These are phyloP conservation scores for Aspergillus fructus DNA, from an alignment of 2,329 filamentous ascomycete genomes.

Conservation along the genomic window DNA sequence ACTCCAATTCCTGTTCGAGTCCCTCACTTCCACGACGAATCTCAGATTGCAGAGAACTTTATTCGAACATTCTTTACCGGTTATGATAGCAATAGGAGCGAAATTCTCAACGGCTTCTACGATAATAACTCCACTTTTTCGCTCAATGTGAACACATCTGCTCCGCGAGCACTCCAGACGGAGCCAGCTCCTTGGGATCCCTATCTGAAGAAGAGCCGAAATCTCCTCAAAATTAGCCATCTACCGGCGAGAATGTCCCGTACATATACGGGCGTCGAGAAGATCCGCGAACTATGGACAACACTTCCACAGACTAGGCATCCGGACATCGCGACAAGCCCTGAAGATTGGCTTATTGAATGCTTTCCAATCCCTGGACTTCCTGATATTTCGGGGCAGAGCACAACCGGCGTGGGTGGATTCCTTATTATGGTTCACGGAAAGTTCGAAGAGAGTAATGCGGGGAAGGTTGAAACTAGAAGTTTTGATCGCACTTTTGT, in stretches of 20 bases:
- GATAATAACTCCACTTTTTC: conserved; percentile 75
- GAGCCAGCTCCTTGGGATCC: conserved; percentile 59
- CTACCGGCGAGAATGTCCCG: conserved; percentile 63
- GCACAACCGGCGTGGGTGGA: conserved; percentile 68
- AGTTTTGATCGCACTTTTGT: conserved; percentile 82
- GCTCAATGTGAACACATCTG: conserved; percentile 66
- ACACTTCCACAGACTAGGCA: conserved; percentile 72
- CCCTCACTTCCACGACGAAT: conserved; percentile 72
- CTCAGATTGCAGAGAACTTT: conserved; percentile 72
- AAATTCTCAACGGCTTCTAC: conserved; percentile 67
- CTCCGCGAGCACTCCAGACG: conserved; percentile 54
- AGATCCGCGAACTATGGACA: conserved; percentile 69
- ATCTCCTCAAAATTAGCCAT: conserved; percentile 68
- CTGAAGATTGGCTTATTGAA: conserved; percentile 78
- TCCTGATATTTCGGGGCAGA: conserved; percentile 66
- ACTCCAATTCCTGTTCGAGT: conserved; percentile 62
- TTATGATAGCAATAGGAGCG: conserved; percentile 70
- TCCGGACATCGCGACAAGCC: conserved; percentile 65
- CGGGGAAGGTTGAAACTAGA: conserved; percentile 60
- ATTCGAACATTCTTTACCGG: conserved; percentile 70
- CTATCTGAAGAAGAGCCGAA: conserved; percentile 77
- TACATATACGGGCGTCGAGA: conserved; percentile 61
- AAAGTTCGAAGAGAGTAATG: conserved; percentile 73
- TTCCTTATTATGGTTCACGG: conserved; percentile 78
- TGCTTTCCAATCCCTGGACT: conserved; percentile 73